Evolutionary conservation across 371 early-diverging fungal species (phyloP).

Genomic region (Mucor mucedo): DNA sequence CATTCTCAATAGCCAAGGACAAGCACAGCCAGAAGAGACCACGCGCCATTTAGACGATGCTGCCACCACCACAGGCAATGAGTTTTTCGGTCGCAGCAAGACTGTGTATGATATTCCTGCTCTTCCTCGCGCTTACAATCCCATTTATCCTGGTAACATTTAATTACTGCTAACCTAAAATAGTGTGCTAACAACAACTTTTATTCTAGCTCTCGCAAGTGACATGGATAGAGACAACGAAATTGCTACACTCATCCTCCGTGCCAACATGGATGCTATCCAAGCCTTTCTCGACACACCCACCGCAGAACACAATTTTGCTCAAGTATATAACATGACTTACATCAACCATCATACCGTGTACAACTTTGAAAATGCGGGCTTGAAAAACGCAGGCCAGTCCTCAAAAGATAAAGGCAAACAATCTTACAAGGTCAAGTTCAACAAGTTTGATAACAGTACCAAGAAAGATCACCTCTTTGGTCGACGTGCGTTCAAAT

Average conservation of each 20-base stretch:
- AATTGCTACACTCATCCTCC: constrained; percentile 52
- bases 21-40: constrained; percentile 22
- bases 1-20: constrained; percentile 8
- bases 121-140: constrained; percentile 54
- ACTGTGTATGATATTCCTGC: constrained; percentile 48
- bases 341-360: constrained; percentile 53
- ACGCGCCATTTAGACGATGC: constrained; percentile 39
- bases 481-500: constrained; percentile 52
- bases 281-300: constrained; percentile 37
- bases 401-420: constrained; percentile 57
- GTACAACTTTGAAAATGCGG: constrained; percentile 45
- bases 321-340: constrained; percentile 42
- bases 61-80: constrained; percentile 50
- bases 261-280: constrained; percentile 38
- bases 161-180: background rate
- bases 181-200: background rate
- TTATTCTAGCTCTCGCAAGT: constrained; percentile 30
- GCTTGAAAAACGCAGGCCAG: constrained; percentile 55
- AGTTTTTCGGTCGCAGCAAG: constrained; percentile 51
- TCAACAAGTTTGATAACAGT: constrained; percentile 41
- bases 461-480: constrained; percentile 28
- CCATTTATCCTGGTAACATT: constrained; percentile 46
- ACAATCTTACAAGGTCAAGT: constrained; percentile 56
- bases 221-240: constrained; percentile 38
- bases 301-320: constrained; percentile 31